Conservation (phyloP, 2,329 filamentous ascomycete genomes). For the Rhynchosporium secalis region DNA sequence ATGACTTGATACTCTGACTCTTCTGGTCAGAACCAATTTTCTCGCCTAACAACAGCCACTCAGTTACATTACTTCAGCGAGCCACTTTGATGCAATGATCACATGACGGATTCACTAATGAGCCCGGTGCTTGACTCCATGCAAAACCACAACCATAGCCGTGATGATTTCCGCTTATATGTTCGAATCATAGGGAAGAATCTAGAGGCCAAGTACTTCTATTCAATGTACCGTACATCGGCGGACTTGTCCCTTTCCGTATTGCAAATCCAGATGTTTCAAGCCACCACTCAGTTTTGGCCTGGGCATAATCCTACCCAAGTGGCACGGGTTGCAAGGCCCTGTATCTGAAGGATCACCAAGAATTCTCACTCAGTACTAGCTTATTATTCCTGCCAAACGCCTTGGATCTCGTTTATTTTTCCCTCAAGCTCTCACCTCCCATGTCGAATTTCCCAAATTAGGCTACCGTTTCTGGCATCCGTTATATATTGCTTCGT, state of each 20-base stretch:
- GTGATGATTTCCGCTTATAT: no score
- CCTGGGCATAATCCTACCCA: neutral
- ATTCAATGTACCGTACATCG: no score
- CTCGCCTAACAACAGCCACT: constrained; percentile 4
- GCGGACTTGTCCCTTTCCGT: no score
- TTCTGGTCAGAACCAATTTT: constrained; percentile 4
- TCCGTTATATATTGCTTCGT: neutral
- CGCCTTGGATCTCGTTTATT: neutral
- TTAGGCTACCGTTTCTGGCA: constrained; percentile 1
- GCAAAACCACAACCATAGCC: no score
- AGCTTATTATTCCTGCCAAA: neutral
- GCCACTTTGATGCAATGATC: constrained; percentile 11
- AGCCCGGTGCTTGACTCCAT: neutral
- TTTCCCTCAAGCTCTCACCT: neutral
- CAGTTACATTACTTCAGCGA: neutral
- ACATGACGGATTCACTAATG: neutral
- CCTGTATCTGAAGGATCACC: neutral
- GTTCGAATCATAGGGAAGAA: no score
- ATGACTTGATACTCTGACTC: neutral
- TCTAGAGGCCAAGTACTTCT: no score
- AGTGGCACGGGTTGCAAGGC: neutral
- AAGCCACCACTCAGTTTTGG: neutral
- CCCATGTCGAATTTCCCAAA: neutral
- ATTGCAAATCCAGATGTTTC: no score
- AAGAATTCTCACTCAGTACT: neutral